phyloP scores from a whole-genome alignment of 1,139 yeast genomes.

The Sugiyamaella grinbergsii region DNA sequence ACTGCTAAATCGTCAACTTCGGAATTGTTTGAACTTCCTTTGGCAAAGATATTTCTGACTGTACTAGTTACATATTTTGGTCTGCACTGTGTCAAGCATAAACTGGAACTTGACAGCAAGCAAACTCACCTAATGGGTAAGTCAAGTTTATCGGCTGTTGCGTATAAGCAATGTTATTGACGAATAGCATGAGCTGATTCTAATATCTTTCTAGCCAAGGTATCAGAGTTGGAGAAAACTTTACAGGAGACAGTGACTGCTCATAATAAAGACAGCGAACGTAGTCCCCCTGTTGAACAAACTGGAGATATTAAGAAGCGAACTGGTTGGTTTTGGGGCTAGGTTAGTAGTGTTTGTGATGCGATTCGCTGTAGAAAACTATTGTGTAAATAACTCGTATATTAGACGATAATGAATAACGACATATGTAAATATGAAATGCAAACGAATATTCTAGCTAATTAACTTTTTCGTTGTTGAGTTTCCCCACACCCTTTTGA shows the following conservation, averaged over 20 bases:
- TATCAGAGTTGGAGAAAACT: not conserved
- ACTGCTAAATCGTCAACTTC: not conserved
- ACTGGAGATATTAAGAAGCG: not conserved
- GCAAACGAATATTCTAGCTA: not conserved
- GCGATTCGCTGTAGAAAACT: no score
- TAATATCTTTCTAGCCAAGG: not conserved
- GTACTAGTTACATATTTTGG: constrained; percentile 31
- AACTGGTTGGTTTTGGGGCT: constrained; percentile 17
- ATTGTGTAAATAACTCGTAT: not conserved
- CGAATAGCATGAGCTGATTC: not conserved
- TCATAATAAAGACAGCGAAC: not conserved
- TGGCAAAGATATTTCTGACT: constrained; percentile 28
- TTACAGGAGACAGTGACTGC: constrained; percentile 11
- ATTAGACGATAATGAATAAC: not conserved
- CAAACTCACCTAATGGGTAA: constrained; percentile 20
- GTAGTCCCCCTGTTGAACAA: not conserved
- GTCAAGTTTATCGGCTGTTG: constrained; percentile 11
- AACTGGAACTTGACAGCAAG: constrained; percentile 25
- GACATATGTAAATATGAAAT: constrained; percentile 1
- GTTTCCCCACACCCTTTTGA: constrained; percentile 30
- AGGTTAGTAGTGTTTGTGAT: not conserved
- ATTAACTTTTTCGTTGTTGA: constrained; percentile 27
- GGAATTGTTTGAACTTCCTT: constrained; percentile 21
- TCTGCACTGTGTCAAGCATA: constrained; percentile 29
- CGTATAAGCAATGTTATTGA: constrained; percentile 6